phyloP scores from a whole-genome alignment of 2,329 filamentous ascomycete species.

The Sclerotinia borealis region DNA sequence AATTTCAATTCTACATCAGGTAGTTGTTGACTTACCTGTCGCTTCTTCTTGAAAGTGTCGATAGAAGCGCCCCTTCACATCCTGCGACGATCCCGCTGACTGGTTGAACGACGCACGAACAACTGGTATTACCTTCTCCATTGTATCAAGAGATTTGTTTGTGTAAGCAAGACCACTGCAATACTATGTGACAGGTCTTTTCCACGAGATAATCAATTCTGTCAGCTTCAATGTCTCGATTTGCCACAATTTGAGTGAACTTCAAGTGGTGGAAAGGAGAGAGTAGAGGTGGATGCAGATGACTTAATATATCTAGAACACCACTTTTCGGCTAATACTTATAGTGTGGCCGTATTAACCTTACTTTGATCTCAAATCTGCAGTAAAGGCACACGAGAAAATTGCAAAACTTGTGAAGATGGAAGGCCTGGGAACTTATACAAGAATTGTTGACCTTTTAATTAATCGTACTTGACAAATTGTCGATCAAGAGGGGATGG shows the following conservation, averaged over 20 bases:
- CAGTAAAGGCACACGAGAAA: neutral
- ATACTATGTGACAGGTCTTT: neutral
- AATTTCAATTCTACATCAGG: neutral
- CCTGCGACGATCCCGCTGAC: constrained; percentile 22
- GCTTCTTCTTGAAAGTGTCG: constrained; percentile 74
- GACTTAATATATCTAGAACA: neutral
- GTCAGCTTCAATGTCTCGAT: neutral
- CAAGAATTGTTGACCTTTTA: neutral
- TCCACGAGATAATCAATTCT: neutral
- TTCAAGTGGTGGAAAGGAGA: neutral
- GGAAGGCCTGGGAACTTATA: neutral
- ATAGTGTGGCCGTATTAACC: neutral
- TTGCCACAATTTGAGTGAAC: neutral
- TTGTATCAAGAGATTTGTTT: neutral
- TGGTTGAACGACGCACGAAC: constrained; percentile 18
- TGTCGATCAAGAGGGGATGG: constrained; percentile 4
- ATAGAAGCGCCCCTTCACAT: constrained; percentile 75
- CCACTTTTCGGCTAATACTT: constrained; percentile 2
- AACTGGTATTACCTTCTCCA: neutral
- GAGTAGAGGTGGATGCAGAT: neutral
- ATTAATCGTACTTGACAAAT: neutral
- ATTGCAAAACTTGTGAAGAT: neutral
- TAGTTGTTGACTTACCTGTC: constrained; percentile 48
- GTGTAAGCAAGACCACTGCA: neutral
- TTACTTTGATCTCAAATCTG: neutral